A percentile compares a stretch with the other conserved stretches of the same genome.
Evolutionary conservation across 768 basidiomycete genomes (phyloP).

Genomic region (Cystobasidium ongulense): DNA sequence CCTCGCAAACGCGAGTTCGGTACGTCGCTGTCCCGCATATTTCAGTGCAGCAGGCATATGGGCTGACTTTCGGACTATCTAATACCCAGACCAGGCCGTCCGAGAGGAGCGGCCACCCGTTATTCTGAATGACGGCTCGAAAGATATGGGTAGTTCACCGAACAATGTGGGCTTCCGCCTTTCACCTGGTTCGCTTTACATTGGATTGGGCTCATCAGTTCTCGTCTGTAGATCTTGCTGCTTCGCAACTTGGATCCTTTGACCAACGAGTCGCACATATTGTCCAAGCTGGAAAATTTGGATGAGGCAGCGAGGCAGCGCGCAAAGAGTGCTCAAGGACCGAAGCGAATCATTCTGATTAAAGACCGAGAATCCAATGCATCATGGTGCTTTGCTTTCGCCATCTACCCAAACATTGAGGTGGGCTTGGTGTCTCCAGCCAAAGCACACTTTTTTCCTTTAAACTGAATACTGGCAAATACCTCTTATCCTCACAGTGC

Average conservation of each 20-base stretch:
- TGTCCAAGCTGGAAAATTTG: constrained; percentile 70
- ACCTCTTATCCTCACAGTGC: constrained; percentile 51
- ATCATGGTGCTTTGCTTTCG: constrained; percentile 89
- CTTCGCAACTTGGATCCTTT: constrained; percentile 83
- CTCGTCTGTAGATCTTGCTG: constrained; percentile 60
- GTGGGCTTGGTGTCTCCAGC: constrained; percentile 47
- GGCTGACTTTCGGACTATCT: background rate
- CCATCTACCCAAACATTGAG: constrained; percentile 77
- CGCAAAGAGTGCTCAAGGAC: constrained; percentile 57
- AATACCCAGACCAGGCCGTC: background rate
- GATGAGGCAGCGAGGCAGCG: constrained; percentile 52
- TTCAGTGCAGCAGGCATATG: background rate
- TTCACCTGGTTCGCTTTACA: too few species aligned
- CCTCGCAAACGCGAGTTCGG: background rate
- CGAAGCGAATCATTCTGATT: constrained; percentile 78
- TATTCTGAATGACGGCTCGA: constrained; percentile 77
- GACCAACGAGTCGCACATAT: constrained; percentile 78
- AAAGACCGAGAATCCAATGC: constrained; percentile 79
- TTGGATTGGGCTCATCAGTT: too few species aligned
- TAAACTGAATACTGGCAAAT: too few species aligned
- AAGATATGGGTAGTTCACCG: constrained; percentile 84
- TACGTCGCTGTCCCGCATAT: background rate
- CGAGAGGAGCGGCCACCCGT: background rate
- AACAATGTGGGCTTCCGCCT: constrained; percentile 36
- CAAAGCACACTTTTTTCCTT: background rate